Base-by-base conservation (phyloP, 345 rosid genomes). In the Turnera subulata region DNA sequence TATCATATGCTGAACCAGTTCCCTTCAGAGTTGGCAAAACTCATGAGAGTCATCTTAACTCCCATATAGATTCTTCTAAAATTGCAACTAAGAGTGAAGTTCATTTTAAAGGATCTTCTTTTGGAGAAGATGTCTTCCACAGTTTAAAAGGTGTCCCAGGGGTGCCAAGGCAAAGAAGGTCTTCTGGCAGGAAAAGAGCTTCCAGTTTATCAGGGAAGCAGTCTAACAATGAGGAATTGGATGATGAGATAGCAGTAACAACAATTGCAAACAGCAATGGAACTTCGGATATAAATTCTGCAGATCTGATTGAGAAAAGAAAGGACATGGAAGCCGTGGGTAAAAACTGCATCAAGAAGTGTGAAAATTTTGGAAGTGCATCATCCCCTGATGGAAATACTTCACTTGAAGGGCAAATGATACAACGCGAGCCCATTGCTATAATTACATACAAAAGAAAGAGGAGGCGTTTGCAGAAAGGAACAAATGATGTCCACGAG, bases 401-500 rank as follows among this genome's bases (percentile, higher is more conserved):
- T 46, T 62, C 21, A 6, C 23, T 14, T 17, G 26, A 64, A 46
- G 62, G 59, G 40, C 61, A 51, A 39, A 46, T 37, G 33, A 25
- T 53, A 44, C 25, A 32, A 17, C 52, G 23, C n/a, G 32, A 70
- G 22, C 48, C 25, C 46, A 20, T 61, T 15, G 45, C 52, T 58
- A 47, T 55, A 23, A 25, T 55, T 25, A 70, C 61, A 63, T 70
- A 75, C 57, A 69, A 53, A 59, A 73, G 76, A 58, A 78, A 58
- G 53, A 52, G 67, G 69, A 81, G 40, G 33, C 14, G 53, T 39
- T 61, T 37, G 35, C 45, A 42, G 15, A 42, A 42, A 8, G n/a
- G n/a, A 16, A 15, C 45, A 11, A 15, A 5, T 8, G 1, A 15
- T 42, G 16, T 16, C 45, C 46, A 19, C 29, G 58, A 70, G 33